Evolutionary conservation across 2,329 filamentous ascomycete species (phyloP), one percentile per base, ranked within the genome.

Genomic region (Colletotrichum sp.): DNA sequence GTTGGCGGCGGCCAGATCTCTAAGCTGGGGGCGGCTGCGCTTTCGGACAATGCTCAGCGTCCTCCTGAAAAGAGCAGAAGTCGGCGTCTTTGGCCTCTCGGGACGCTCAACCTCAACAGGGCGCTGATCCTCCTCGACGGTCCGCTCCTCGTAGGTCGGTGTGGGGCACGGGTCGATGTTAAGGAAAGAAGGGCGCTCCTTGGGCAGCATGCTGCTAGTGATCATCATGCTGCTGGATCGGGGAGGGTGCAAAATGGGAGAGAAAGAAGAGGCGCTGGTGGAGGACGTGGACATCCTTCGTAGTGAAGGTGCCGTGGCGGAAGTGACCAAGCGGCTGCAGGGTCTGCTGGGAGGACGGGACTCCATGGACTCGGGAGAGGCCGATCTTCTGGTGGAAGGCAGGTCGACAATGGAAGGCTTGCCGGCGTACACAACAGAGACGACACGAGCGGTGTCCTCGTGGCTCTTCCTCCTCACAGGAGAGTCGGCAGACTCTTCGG

Each of bases 391-490:
- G 18, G 81, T 67, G 6, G 75, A 55, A 43, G 81, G 15, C 82
- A 92, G 84, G 77, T 92, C 85, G 74, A 92, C 86, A 15, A 93
- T 86, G 61, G 87, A 89, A 6, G 92, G 92, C 83, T 91, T 92
- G 74, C 91, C 91, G 5, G 89, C 86, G 76, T 89, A 92, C 72
- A 92, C 85, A 52, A 93, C 90, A 1, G 90, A 91, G 15, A 93
- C 90, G 3, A 89, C 86, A 68, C 90, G 87, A 9, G 92, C 92
- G 7, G 88, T 92, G 78, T 89, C 89, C 81, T 92, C 88, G 78
- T 88, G 87, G 79, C 87, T 89, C 70, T 79, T 82, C 57, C 86
- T 83, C 74, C 85, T 78, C 4, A 74, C 59, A n/a, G 81, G 80
- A n/a, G 81, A 82, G 18, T 77, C 69, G 10, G 78, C 75, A 32